A percentile compares a stretch with the other conserved stretches of the same genome.
phyloP scores from a whole-genome alignment of 164 flowering plant genomes.

The Dillenia turbinata region DNA sequence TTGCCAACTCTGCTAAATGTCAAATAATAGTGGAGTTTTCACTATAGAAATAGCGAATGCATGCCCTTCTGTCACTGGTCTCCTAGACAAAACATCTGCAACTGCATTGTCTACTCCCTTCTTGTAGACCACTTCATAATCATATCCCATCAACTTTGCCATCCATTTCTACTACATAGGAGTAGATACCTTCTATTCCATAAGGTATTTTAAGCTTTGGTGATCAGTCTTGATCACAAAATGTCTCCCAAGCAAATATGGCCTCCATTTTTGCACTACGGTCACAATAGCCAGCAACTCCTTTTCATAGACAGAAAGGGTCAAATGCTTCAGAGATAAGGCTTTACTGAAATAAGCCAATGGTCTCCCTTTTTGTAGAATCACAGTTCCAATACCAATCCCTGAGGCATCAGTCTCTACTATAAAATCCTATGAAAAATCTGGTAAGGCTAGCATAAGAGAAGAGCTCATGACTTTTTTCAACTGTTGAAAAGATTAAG shows the following conservation, averaged over 20 bases:
- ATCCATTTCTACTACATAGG: slow-evolving; percentile 2
- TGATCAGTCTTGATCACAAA: slow-evolving; percentile 2
- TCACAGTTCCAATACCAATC: no score
- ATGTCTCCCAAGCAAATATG: neutral
- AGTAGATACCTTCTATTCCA: neutral
- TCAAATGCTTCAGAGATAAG: neutral
- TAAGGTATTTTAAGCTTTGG: neutral
- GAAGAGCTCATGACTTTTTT: no score
- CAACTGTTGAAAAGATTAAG: no score
- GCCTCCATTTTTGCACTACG: neutral
- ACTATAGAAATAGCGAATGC: no score
- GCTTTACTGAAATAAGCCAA: neutral
- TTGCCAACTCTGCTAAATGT: no score
- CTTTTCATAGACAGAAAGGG: neutral
- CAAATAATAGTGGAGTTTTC: no score
- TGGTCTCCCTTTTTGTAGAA: neutral
- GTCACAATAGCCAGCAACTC: neutral
- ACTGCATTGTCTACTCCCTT: neutral
- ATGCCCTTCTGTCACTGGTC: no score
- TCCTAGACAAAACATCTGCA: no score
- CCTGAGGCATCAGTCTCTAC: no score
- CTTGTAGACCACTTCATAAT: neutral
- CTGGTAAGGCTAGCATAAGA: no score
- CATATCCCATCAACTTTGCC: slow-evolving; percentile 5
- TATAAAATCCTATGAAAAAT: no score